phyloP scores from a whole-genome alignment of 306 rosid genomes.

The Cicer yamashitae region DNA sequence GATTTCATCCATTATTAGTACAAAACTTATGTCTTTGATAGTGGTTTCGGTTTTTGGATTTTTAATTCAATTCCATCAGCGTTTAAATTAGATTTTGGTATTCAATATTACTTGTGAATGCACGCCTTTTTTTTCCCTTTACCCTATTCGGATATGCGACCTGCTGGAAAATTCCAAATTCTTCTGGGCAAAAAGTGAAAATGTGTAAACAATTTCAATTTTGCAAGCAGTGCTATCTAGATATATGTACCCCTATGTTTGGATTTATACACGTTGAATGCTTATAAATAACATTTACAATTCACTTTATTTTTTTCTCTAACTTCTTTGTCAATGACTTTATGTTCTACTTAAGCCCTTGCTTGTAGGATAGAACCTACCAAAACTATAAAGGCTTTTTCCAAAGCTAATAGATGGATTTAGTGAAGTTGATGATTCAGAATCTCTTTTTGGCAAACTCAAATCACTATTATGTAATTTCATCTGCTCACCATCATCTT shows the following conservation, averaged over 20 bases:
- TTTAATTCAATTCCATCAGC: background rate
- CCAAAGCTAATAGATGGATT: slow-evolving; percentile 42
- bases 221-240: background rate
- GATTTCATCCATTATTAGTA: background rate
- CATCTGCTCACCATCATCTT: slow-evolving; percentile 39
- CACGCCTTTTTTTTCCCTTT: background rate
- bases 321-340: slow-evolving; percentile 37
- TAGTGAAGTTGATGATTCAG: slow-evolving; percentile 42
- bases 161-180: background rate
- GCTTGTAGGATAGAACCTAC: slow-evolving; percentile 51
- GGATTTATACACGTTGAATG: slow-evolving; percentile 20
- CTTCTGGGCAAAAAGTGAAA: background rate
- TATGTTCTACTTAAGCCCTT: slow-evolving; percentile 46
- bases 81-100: background rate
- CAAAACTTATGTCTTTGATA: slow-evolving; percentile 14
- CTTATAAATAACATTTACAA: slow-evolving; percentile 43
- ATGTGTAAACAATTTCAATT: background rate
- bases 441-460: slow-evolving; percentile 41
- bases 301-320: slow-evolving; percentile 29
- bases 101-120: background rate
- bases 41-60: slow-evolving; percentile 10
- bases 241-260: slow-evolving; percentile 12
- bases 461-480: slow-evolving; percentile 40
- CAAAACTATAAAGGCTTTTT: slow-evolving; percentile 47
- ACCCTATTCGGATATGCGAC: background rate